Conservation (phyloP, 495 filamentous ascomycete genomes). For the Penicillium crystallinum region DNA sequence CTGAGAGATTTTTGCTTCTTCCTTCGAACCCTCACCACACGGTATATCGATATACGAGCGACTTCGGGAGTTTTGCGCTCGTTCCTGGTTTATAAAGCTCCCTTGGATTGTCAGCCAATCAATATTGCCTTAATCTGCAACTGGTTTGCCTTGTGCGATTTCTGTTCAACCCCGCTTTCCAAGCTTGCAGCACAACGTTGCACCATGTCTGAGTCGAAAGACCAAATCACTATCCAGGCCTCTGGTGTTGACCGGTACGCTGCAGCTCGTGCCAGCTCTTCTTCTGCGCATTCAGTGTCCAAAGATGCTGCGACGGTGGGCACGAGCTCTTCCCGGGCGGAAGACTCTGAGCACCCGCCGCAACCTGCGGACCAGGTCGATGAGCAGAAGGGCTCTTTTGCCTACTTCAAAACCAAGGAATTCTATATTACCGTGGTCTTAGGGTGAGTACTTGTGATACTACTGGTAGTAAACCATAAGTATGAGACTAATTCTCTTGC, state of each 20-base stretch:
- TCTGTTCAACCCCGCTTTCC: conserved; percentile 6
- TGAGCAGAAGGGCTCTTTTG: conserved; percentile 56
- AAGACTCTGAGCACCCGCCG: conserved; percentile 11
- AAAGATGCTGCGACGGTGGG: conserved; percentile 22
- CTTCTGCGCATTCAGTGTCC: conserved; percentile 16
- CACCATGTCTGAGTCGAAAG: conserved; percentile 29
- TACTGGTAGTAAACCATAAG: neutral
- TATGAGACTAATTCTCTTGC: neutral
- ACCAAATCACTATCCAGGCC: conserved; percentile 23
- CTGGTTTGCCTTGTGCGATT: conserved; percentile 2
- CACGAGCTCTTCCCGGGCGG: conserved; percentile 7
- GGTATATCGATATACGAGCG: conserved; percentile 36
- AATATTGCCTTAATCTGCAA: conserved; percentile 1
- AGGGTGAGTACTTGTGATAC: conserved; percentile 47
- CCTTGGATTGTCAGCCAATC: conserved; percentile 7
- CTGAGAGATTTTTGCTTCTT: conserved; percentile 4
- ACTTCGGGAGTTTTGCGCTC: conserved; percentile 59
- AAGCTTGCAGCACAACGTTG: neutral
- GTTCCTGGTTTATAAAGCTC: conserved; percentile 42
- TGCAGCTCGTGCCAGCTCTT: conserved; percentile 1
- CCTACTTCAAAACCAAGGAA: conserved; percentile 75
- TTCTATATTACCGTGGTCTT: conserved; percentile 80
- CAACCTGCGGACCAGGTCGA: conserved; percentile 34
- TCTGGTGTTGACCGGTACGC: conserved; percentile 1
- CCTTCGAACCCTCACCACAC: neutral